Base-by-base conservation (phyloP, 257 asterid species). In the Solanum neorickii region DNA sequence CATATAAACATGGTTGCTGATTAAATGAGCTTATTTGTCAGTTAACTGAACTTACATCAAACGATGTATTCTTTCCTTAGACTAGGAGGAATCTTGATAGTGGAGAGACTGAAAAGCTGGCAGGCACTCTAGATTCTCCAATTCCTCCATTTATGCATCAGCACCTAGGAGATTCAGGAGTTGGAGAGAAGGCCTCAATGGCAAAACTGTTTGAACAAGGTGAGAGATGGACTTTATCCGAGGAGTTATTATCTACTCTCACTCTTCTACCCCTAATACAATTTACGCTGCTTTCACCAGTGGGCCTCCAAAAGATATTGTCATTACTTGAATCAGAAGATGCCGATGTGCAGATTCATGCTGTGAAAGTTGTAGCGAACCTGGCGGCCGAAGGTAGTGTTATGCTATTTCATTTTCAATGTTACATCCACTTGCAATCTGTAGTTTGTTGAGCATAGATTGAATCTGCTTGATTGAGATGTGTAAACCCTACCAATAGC, bases 351-450 rank as follows among this genome's bases (percentile, higher is more conserved):
- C 97, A 96, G 25, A 95, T 95, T 84, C 98, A 96, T 92, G 99
- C 99, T 29, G 97, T 94, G 41, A 96, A 96, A 94, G 98, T 96
- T 39, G 98, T 96, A 29, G 99, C 99, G 44, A 96, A 96, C 91
- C 92, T 96, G 59, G 99, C 99, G 5, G 99, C 99, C 5, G 98
- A 96, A 94, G 99, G 99, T 95, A 88, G 85, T 87, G 85, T 49
- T 82, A 47, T 49, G 46, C 42, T 46, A 47, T 80, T 27, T 47
- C 12, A 0, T 47, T 47, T 47, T 29, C 85, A 82, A 11, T 29
- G 46, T 82, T 49, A 29, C 42, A 82, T 82, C 1, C 39, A 49
- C 29, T 82, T 20, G 46, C 66, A 29, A 82, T 82, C 69, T 29
- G 44, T 82, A 49, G 46, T 82, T 47, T 82, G 21, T 29, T 29